phyloP scores from a whole-genome alignment of 164 flowering plant genomes.

The Nymphaea thermarum region DNA sequence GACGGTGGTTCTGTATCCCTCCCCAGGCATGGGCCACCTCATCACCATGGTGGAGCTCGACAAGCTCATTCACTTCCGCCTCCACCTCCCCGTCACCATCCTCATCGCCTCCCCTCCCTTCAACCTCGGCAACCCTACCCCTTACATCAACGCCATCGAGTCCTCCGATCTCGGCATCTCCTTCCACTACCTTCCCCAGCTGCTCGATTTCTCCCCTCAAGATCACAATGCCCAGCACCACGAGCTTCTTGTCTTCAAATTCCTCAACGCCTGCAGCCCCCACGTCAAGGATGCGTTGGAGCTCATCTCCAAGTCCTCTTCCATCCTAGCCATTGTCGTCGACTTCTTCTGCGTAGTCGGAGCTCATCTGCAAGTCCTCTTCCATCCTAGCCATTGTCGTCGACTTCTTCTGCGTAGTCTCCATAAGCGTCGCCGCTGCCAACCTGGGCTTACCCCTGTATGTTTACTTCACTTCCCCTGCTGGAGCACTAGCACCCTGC shows the following conservation, averaged over 20 bases:
- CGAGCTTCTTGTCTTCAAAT: constrained; percentile 12
- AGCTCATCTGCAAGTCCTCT: constrained; percentile 14
- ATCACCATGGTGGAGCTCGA: constrained; percentile 40
- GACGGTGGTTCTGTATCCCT: constrained; percentile 23
- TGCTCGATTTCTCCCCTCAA: not conserved
- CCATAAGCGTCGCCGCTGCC: constrained; percentile 9
- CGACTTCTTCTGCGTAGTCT: constrained; percentile 24
- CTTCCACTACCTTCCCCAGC: constrained; percentile 25
- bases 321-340: too few relatives aligned
- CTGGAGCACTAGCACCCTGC: too few relatives aligned
- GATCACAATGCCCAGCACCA: constrained; percentile 1
- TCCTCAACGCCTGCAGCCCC: constrained; percentile 22
- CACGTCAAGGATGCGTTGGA: constrained; percentile 15
- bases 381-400: constrained; percentile 16
- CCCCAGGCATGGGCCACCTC: constrained; percentile 26
- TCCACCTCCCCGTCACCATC: constrained; percentile 31
- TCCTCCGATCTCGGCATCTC: constrained; percentile 22
- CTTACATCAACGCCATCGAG: constrained; percentile 27
- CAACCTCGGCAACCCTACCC: constrained; percentile 18
- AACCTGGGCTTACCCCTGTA: constrained; percentile 16
- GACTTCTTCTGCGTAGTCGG: too few relatives aligned
- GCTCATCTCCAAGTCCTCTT: too few relatives aligned
- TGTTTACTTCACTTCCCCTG: constrained; percentile 16
- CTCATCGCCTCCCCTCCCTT: constrained; percentile 11
- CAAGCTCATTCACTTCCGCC: constrained; percentile 23